phyloP scores from a whole-genome alignment of 441 rosid genomes.

The Daphne laureola region DNA sequence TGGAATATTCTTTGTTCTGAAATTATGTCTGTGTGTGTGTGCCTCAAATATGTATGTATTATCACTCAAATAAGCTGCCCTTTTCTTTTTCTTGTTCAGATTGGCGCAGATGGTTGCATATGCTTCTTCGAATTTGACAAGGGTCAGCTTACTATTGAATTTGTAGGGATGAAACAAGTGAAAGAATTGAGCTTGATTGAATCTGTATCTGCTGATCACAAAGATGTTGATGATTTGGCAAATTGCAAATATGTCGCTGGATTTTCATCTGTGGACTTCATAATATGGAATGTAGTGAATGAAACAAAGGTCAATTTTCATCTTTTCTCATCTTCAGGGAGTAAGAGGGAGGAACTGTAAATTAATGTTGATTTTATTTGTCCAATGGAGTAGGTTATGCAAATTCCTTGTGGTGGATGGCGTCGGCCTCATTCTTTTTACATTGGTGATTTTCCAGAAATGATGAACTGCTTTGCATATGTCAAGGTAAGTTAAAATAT shows the following conservation, averaged over 20 bases:
- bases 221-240: constrained; percentile 28
- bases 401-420: constrained; percentile 98
- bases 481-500: constrained; percentile 55
- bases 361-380: no score
- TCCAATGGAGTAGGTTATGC: constrained; percentile 57
- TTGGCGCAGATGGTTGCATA: constrained; percentile 96
- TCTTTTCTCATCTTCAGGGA: constrained; percentile 9
- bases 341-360: no score
- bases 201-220: constrained; percentile 39
- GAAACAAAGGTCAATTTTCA: constrained; percentile 55
- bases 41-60: not conserved
- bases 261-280: constrained; percentile 84
- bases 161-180: constrained; percentile 85
- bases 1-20: not conserved
- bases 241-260: constrained; percentile 73
- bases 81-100: constrained; percentile 38
- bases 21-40: constrained; percentile 4
- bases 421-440: constrained; percentile 90
- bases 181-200: constrained; percentile 82
- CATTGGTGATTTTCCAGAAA: constrained; percentile 70
- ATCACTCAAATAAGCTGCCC: constrained; percentile 10
- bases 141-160: constrained; percentile 49
- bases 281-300: constrained; percentile 69
- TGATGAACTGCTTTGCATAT: constrained; percentile 69
- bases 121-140: constrained; percentile 74